Conservation (phyloP, 164 flowering plant species). For the Aristolochia contorta region DNA sequence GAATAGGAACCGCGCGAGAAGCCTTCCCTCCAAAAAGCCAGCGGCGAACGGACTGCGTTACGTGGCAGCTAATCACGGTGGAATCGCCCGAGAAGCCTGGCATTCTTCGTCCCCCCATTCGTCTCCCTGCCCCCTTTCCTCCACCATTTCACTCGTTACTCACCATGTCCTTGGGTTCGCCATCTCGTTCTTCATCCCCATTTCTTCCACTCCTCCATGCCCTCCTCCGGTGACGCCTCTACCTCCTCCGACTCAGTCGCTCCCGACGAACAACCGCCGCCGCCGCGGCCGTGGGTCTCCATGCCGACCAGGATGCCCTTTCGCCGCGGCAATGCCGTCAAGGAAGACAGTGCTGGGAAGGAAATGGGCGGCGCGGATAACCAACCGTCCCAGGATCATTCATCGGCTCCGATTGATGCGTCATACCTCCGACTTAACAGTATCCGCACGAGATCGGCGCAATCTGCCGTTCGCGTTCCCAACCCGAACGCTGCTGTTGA, state of each 20-base stretch:
- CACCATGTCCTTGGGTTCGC: constrained; percentile 3
- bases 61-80: constrained; percentile 19
- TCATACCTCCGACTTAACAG: constrained; percentile 55
- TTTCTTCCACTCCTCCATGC: constrained; percentile 5
- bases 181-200: too few relatives aligned
- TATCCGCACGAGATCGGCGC: constrained; percentile 40
- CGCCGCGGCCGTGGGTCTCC: constrained; percentile 9
- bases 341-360: constrained; percentile 1
- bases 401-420: constrained; percentile 26
- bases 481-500: constrained; percentile 19
- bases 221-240: neutral
- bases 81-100: constrained; percentile 45
- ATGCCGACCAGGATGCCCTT: constrained; percentile 23
- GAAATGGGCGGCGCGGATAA: constrained; percentile 11
- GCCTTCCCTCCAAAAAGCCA: too few relatives aligned
- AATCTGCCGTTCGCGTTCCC: constrained; percentile 18
- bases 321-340: constrained; percentile 17
- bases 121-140: constrained; percentile 16
- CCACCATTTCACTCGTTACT: neutral
- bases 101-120: constrained; percentile 7
- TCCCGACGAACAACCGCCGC: constrained; percentile 1
- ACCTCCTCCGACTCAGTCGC: neutral
- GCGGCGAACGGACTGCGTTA: too few relatives aligned
- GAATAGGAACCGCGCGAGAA: too few relatives aligned
- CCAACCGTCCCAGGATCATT: neutral